These are phyloP conservation scores for Coemansia sp. DNA, from an alignment of 192 early-diverging fungal genomes.

Conservation along the genomic window DNA sequence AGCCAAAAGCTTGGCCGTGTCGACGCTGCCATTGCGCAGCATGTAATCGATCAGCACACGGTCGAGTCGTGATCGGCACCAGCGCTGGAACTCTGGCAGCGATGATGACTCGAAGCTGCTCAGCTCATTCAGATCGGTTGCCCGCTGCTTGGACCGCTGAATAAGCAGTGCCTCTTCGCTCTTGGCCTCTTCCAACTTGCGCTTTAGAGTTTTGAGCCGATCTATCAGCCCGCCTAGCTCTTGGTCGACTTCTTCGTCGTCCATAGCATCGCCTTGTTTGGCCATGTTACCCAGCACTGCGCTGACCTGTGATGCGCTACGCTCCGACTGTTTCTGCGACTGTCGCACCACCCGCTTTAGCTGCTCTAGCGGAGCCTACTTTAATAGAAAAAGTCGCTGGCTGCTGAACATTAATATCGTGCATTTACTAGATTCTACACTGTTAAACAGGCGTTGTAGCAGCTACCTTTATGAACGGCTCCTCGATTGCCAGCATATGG, in stretches of 20 bases:
- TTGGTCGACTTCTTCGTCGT: conserved; percentile 57
- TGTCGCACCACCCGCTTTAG: conserved; percentile 69
- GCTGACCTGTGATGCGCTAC: conserved; percentile 59
- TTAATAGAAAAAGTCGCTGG: too few species aligned
- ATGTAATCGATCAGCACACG: conserved; percentile 94
- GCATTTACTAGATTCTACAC: too few species aligned
- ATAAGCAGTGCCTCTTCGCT: conserved; percentile 72
- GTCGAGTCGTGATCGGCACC: conserved; percentile 85
- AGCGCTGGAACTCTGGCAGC: conserved; percentile 73
- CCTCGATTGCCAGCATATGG: conserved; percentile 87
- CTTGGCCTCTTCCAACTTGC: conserved; percentile 79
- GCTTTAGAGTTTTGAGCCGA: conserved; percentile 69
- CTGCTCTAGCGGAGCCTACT: conserved; percentile 85
- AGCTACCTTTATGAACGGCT: conserved; percentile 88
- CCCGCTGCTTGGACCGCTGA: conserved; percentile 67
- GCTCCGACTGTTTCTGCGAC: conserved; percentile 81
- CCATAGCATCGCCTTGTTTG: conserved; percentile 44
- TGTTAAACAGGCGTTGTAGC: too few species aligned
- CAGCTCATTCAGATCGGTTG: conserved; percentile 78
- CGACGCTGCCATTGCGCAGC: conserved; percentile 79
- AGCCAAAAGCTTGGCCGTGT: conserved; percentile 72
- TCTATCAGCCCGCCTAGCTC: conserved; percentile 66
- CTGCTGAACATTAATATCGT: too few species aligned
- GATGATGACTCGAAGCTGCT: conserved; percentile 62
- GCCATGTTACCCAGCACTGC: conserved; percentile 18